Base-by-base conservation (phyloP, 164 flowering plant species). In the Houttuynia cordata region DNA sequence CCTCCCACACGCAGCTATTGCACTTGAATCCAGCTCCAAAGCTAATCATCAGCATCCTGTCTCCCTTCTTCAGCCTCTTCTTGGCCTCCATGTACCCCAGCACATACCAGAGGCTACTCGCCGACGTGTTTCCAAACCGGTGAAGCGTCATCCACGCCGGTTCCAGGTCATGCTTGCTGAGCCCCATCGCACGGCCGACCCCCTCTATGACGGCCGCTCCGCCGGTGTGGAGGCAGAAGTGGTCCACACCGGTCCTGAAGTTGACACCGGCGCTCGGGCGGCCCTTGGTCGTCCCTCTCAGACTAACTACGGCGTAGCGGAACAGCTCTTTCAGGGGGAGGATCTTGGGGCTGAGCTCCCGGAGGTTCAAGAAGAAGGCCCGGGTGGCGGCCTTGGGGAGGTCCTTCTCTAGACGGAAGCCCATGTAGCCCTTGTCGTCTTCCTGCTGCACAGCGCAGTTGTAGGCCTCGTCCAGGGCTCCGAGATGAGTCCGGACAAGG, bases 11-110 rank as follows among this genome's bases (percentile, higher is more conserved):
- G 53, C 85, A 77, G 63, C 83, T 88, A 64, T 83, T 83, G 71
- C 89, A 85, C 77, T 79, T 80, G 53, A 83, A 85, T 0, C 91
- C 96, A 1, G 91, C 83, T 8, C 96, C 91, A 60, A 88, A 74
- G 61, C 83, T 80, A 23, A 81, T 67, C 85, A 82, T 80, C 62
- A 88, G 40, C 18, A 85, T 67, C 54, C 63, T 78, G 58, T 83
- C 76, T 4, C 92, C 81, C 47, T 69, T 77, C 65, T 68, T 79
- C 9, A 77, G 74, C 66, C 83, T 75, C 71, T 65, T 73, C 66
- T 83, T 83, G 3, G 87, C 87, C 62, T 87, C 87, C 95, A 83
- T 84, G 73, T 87, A 85, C 1, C 79, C 81, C 54, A 88, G 62
- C 50, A 85, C 94, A 58, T 86, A 85, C 91, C 91, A 83, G 2